Evolutionary conservation across 2,329 filamentous ascomycete genomes (phyloP), one percentile per base, ranked within the genome.

Genomic region (Pseudogymnoascus pannorum): DNA sequence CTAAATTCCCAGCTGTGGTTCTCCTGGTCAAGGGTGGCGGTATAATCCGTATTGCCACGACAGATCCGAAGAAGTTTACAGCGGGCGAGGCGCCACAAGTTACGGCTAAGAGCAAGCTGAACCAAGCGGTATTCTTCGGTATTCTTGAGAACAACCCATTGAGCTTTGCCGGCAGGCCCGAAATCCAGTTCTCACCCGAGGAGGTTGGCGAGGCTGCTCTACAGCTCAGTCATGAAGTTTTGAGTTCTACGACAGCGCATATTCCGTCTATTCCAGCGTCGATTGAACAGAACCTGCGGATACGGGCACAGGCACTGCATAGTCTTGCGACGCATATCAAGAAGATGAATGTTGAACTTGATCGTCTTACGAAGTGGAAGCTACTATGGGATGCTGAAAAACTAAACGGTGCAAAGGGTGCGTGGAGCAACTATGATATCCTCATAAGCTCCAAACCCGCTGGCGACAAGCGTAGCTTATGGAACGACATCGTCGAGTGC

Each of bases 81-180:
- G 82, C 81, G 64, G 81, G 82, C 59, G 75, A 76, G 60, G 79
- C 83, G 4, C 85, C 84, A 1, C 75, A 79, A 66, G 83, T 96
- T 14, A 92, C 89, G 1, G 89, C 91, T 5, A 94, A 91, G 75
- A 90, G 86, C 75, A 96, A 94, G 74, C 81, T 99, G 40, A 91
- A 97, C 71, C 92, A 99, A 75, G 92, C 92, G 2, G 89, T 97
- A 1, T 97, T 97, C 75, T 97, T 91, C 71, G 92, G 92, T 1
- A 85, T 85, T 57, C 86, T 89, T 71, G 82, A 87, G 64, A 86
- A 90, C 69, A 97, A 92, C 68, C 89, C 93, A n/a, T 76, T 99
- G n/a, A 86, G 92, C 64, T 91, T 99, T 68, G 84, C 87, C 44
- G 82, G 86, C 44, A 83, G 84, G 65, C 79, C 83, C 38, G 85